Conservation (phyloP, 495 filamentous ascomycete genomes). For the Ramalina intermedia region DNA sequence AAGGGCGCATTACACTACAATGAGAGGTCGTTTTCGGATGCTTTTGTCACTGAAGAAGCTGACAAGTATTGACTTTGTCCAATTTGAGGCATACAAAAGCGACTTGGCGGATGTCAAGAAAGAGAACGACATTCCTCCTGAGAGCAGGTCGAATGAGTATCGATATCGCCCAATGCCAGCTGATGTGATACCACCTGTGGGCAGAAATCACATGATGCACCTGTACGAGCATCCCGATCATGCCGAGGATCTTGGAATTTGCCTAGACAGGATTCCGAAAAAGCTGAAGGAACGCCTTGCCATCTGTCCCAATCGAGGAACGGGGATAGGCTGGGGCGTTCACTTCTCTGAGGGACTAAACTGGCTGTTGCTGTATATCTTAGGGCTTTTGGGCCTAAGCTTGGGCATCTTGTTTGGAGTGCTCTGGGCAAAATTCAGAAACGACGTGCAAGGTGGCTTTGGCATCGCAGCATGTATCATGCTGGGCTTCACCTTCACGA, state of each 20-base stretch:
- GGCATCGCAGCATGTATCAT: conserved; percentile 4
- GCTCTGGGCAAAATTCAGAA: neutral
- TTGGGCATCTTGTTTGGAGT: conserved; percentile 1
- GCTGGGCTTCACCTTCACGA: conserved; percentile 3
- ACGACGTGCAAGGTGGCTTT: conserved; percentile 11
- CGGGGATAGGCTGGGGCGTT: conserved; percentile 9
- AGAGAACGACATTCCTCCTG: conserved; percentile 20
- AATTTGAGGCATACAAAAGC: conserved; percentile 26
- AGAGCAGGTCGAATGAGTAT: conserved; percentile 4
- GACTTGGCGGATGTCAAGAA: conserved; percentile 23
- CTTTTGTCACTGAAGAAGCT: conserved; percentile 18
- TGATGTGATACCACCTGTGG: conserved; percentile 24
- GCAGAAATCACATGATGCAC: conserved; percentile 23
- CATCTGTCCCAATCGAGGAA: conserved; percentile 4
- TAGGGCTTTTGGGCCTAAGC: conserved; percentile 1
- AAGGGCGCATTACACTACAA: conserved; percentile 17
- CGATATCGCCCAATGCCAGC: conserved; percentile 23
- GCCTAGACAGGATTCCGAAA: conserved; percentile 3
- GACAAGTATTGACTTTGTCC: conserved; percentile 22
- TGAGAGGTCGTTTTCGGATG: conserved; percentile 17
- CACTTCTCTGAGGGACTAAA: conserved; percentile 8
- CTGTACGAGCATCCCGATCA: conserved; percentile 25
- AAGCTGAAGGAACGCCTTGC: conserved; percentile 3
- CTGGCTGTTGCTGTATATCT: neutral
- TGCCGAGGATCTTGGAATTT: conserved; percentile 4